These are phyloP conservation scores for Phialophora chinensis DNA, from an alignment of 2,329 filamentous ascomycete species.

Conservation along the genomic window DNA sequence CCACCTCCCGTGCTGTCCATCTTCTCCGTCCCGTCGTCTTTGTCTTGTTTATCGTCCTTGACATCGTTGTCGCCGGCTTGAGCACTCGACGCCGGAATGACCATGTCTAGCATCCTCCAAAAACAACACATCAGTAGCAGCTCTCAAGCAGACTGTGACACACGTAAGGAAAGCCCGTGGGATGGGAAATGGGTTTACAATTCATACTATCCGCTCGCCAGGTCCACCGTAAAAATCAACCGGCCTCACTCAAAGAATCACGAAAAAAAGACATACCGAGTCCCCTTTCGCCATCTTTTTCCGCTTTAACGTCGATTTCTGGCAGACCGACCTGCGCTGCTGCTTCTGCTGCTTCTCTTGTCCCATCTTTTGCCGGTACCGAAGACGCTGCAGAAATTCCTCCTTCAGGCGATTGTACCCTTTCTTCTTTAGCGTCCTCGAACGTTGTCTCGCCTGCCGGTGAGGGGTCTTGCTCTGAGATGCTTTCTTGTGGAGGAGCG, in stretches of 20 bases:
- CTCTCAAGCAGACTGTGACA: not conserved
- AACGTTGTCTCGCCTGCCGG: constrained; percentile 33
- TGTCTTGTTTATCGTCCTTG: constrained; percentile 5
- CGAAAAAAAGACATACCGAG: constrained; percentile 36
- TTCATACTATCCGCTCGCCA: constrained; percentile 5
- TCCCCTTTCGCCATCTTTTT: constrained; percentile 81
- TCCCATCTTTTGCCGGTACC: constrained; percentile 14
- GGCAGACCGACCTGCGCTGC: constrained; percentile 22
- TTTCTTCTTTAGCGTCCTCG: constrained; percentile 32
- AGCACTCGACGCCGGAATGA: not conserved
- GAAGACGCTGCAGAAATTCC: constrained; percentile 11
- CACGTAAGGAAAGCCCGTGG: not conserved
- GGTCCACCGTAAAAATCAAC: constrained; percentile 18
- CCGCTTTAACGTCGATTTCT: constrained; percentile 78
- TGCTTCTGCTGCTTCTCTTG: constrained; percentile 14
- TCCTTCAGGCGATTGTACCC: constrained; percentile 26
- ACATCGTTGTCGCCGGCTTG: not conserved
- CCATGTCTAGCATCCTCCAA: constrained; percentile 12
- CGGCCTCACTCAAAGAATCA: constrained; percentile 20
- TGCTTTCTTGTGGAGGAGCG: constrained; percentile 2
- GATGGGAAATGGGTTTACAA: not conserved
- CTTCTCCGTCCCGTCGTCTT: constrained; percentile 7
- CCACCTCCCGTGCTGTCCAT: constrained; percentile 26
- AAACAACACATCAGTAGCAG: constrained; percentile 18
- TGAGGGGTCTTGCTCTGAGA: constrained; percentile 22